Conservation (phyloP, 176 grass and related monocot species). For the Oryza longistaminata region DNA sequence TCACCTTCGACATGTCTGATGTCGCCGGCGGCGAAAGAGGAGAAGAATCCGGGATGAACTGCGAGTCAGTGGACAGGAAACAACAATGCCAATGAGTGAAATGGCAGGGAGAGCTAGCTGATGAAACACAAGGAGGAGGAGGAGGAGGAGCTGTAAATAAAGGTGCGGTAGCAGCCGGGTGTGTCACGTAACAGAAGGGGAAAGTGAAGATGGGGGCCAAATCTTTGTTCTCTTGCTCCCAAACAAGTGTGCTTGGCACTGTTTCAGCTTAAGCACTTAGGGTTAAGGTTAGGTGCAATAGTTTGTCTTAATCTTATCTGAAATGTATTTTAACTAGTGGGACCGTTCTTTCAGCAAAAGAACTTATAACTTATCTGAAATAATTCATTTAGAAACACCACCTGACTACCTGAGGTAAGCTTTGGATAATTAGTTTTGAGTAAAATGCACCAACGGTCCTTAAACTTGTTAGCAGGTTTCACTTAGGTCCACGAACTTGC, state of each 20-base stretch:
- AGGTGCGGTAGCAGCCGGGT: neutral
- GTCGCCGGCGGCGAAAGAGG: neutral
- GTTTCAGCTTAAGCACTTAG: neutral
- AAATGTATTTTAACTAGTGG: neutral
- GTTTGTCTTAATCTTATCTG: neutral
- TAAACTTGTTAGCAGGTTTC: too few relatives aligned
- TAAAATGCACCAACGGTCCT: too few relatives aligned
- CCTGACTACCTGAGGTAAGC: neutral
- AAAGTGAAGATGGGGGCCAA: constrained; percentile 13
- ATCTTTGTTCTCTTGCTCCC: constrained; percentile 32
- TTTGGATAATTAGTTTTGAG: neutral
- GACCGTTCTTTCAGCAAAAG: neutral
- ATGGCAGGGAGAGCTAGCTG: neutral
- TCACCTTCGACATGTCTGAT: constrained; percentile 51
- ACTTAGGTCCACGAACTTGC: too few relatives aligned
- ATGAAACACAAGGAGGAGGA: neutral
- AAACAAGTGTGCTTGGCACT: neutral
- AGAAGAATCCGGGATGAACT: neutral
- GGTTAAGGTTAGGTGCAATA: neutral
- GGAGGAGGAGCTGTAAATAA: constrained; percentile 33
- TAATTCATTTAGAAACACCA: neutral
- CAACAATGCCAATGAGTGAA: neutral
- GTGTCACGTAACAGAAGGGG: constrained; percentile 5
- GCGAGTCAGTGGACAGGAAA: neutral
- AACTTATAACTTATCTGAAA: neutral